Base-by-base conservation (phyloP, 345 rosid species). In the Geranium brycei region DNA sequence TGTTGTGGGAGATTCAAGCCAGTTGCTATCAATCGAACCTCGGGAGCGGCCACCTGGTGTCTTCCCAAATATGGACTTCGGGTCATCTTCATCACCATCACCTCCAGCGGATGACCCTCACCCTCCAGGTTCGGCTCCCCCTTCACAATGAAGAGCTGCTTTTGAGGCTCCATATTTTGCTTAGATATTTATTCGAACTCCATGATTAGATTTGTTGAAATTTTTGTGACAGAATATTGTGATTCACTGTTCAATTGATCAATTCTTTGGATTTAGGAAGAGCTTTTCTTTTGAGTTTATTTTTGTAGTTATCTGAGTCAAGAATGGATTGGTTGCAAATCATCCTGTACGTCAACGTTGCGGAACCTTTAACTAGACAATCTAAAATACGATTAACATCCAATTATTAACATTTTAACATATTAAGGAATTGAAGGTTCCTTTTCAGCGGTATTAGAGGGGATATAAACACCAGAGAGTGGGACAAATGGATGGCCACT, bases 1-100 rank as follows among this genome's bases (percentile, higher is more conserved):
- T 72, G 95, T 90, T 2, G 99, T 87, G 59, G 97, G 95, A 7
- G 91, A 93, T 73, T 89, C 97, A 5, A 86, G 75, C 62, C 96
- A 87, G 74, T 76, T 86, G 76, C 87, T 93, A 18, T 83, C 96
- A 0, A 93, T 93, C 64, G 59, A 86, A 78, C 90, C 95, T 16
- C 75, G 69, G 14, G 91, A 88, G 53, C 83, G 87, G 67, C 97
- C 99, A 1, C 99, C 99, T 0, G 96, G 99, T 59, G 83, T 87
- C 58, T 90, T 67, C 71, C 97, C 95, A 19, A 73, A 76, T 73
- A 77, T 89, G 23, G 88, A 89, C 65, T 89, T 85, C 61, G 88
- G 86, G 19, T 78, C 89, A 31, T 72, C 82, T 58, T 75, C 79
- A 4, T 76, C 85, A 23, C 28, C 28, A 23, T 23, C 28, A 57